A percentile compares a stretch with the other conserved stretches of the same genome.
These are phyloP conservation scores for Phytophthora sp. DNA, from an alignment of 352 stramenopile genomes.

Conservation along the genomic window DNA sequence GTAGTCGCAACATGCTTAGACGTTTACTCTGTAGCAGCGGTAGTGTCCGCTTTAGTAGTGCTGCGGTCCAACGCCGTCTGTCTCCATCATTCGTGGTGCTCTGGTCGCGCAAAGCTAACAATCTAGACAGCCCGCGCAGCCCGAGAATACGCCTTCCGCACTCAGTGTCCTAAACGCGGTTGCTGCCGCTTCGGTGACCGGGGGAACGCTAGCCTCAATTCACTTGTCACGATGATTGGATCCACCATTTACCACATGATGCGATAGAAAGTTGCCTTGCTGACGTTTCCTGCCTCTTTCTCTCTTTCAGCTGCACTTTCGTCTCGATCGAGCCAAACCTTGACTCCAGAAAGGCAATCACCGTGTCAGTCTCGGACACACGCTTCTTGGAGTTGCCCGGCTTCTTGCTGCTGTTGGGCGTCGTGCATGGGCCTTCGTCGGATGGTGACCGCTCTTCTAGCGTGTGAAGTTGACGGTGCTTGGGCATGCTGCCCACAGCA, in stretches of 20 bases:
- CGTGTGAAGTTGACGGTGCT: not conserved
- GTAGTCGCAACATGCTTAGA: too few species aligned
- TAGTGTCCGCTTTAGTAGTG: too few species aligned
- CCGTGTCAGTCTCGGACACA: too few species aligned
- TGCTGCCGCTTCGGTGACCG: not conserved
- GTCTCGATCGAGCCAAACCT: too few species aligned
- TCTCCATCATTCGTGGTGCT: not conserved
- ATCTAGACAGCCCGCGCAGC: slow-evolving; percentile 7
- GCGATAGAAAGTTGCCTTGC: slow-evolving; percentile 5
- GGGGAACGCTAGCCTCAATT: not conserved
- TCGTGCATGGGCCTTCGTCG: not conserved
- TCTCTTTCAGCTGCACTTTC: too few species aligned
- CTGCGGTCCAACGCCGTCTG: too few species aligned
- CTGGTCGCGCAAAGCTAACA: slow-evolving; percentile 1
- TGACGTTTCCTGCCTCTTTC: too few species aligned
- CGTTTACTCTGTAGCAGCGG: too few species aligned
- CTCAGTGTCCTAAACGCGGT: not conserved
- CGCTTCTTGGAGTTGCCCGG: too few species aligned
- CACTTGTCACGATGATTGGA: not conserved
- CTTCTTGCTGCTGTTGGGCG: not conserved
- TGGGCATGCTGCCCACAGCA: slow-evolving; percentile 5
- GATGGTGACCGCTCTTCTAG: not conserved
- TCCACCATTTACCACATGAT: slow-evolving; percentile 1
- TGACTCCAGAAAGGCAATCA: too few species aligned
- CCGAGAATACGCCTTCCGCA: slow-evolving; percentile 1